Percentiles rank a stretch among this genome's conserved stretches.
phyloP scores from a whole-genome alignment of 352 stramenopile genomes.

The Albugo candida region DNA sequence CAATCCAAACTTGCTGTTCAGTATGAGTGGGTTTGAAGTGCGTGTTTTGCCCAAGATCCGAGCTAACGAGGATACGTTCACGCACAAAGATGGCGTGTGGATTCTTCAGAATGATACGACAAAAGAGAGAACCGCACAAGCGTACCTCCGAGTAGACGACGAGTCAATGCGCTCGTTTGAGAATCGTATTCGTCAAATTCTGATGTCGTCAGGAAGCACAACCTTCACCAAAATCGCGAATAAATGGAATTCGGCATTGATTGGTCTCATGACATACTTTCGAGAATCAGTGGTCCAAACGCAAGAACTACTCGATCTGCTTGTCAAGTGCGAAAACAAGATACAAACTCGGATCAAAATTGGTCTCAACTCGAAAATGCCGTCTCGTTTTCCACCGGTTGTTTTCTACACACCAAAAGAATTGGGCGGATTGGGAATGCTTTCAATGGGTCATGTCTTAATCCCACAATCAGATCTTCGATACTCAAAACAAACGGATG shows the following conservation, averaged over 20 bases:
- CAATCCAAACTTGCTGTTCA: conserved; percentile 99
- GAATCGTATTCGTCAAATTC: conserved; percentile 97
- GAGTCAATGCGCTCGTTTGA: conserved; percentile 93
- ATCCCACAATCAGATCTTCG: conserved; percentile 98
- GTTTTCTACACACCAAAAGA: conserved; percentile 99
- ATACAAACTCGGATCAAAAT: conserved; percentile 99
- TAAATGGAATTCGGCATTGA: conserved; percentile 93
- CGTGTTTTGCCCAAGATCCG: conserved; percentile 86
- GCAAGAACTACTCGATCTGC: conserved; percentile 97
- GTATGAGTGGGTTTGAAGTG: conserved; percentile 99
- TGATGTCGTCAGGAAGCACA: conserved; percentile 98
- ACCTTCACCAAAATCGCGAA: conserved; percentile 99
- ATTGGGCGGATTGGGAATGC: conserved; percentile 96
- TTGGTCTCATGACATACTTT: conserved; percentile 98
- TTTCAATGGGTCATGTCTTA: conserved; percentile 99
- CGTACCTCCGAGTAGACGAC: conserved; percentile 92
- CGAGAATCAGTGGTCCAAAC: conserved; percentile 98
- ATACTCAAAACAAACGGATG: conserved; percentile 98
- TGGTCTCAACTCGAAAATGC: conserved; percentile 99
- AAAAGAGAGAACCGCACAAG: conserved; percentile 98
- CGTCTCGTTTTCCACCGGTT: conserved; percentile 95
- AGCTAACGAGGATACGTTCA: conserved; percentile 81
- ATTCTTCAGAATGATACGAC: conserved; percentile 98
- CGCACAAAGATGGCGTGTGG: conserved; percentile 98
- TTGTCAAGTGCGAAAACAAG: conserved; percentile 99